These are phyloP conservation scores for Chaetoceros tenuissimus DNA, from an alignment of 108 stramenopile genomes.

Conservation along the genomic window DNA sequence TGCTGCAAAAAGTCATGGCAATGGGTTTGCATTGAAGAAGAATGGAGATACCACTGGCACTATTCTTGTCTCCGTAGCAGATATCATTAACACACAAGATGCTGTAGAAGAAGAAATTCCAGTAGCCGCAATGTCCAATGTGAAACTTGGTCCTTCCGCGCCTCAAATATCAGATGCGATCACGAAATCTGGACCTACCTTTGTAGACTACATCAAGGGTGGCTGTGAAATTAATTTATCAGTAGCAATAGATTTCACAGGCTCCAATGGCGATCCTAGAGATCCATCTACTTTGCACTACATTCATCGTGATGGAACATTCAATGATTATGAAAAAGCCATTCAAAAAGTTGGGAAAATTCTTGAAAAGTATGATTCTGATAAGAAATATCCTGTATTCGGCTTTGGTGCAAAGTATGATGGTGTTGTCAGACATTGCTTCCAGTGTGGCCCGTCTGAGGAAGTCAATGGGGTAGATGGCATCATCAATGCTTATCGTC, in stretches of 20 bases:
- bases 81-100: neutral
- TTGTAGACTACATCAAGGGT: slow-evolving; percentile 49
- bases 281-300: slow-evolving; percentile 62
- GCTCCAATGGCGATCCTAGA: slow-evolving; percentile 79
- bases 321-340: slow-evolving; percentile 72
- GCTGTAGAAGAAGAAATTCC: slow-evolving; percentile 20
- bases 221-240: slow-evolving; percentile 49
- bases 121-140: slow-evolving; percentile 5
- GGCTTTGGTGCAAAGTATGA: slow-evolving; percentile 89
- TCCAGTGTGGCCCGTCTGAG: slow-evolving; percentile 41
- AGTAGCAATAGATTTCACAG: slow-evolving; percentile 88
- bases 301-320: slow-evolving; percentile 35
- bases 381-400: slow-evolving; percentile 70
- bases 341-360: slow-evolving; percentile 45
- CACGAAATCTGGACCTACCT: slow-evolving; percentile 16
- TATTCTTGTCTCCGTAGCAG: slow-evolving; percentile 13
- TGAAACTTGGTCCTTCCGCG: slow-evolving; percentile 2
- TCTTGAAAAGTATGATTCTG: slow-evolving; percentile 65
- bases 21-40: slow-evolving; percentile 11
- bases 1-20: slow-evolving; percentile 5
- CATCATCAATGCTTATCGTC: slow-evolving; percentile 57
- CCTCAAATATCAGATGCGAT: neutral
- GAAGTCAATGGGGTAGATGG: slow-evolving; percentile 70
- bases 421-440: slow-evolving; percentile 67
- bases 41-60: slow-evolving; percentile 25